phyloP scores from a whole-genome alignment of 164 flowering plant species.

The Pachysandra terminalis region DNA sequence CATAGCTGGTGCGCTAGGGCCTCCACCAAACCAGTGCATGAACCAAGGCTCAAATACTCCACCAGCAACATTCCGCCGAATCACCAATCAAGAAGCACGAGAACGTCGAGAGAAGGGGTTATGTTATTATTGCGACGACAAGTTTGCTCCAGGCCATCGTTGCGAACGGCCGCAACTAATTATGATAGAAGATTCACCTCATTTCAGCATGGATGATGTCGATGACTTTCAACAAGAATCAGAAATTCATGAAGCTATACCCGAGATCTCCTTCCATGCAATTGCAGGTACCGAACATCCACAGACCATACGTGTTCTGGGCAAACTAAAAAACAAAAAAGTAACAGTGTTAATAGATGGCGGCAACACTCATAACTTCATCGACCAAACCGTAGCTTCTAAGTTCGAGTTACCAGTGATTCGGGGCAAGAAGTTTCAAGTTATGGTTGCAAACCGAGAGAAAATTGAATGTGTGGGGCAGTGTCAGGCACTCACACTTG shows the following conservation, averaged over 20 bases:
- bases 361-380: slow-evolving; percentile 22
- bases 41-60: not conserved
- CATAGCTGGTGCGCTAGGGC: slow-evolving; percentile 7
- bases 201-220: not conserved
- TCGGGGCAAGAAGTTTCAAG: slow-evolving; percentile 5
- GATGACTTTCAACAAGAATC: not conserved
- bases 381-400: slow-evolving; percentile 9
- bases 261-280: slow-evolving; percentile 20
- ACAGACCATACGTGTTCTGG: slow-evolving; percentile 9
- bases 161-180: slow-evolving; percentile 8
- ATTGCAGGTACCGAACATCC: too few species aligned
- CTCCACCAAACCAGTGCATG: not conserved
- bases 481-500: slow-evolving; percentile 1
- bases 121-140: slow-evolving; percentile 14
- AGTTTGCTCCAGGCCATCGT: slow-evolving; percentile 9
- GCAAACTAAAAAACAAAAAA: slow-evolving; percentile 9
- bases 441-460: slow-evolving; percentile 16
- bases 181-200: slow-evolving; percentile 9
- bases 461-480: slow-evolving; percentile 6
- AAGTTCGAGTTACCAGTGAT: slow-evolving; percentile 6
- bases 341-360: slow-evolving; percentile 17
- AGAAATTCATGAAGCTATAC: not conserved
- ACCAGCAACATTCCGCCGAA: not conserved
- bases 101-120: slow-evolving; percentile 13
- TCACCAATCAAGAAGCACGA: slow-evolving; percentile 11